Evolutionary conservation across 2,329 filamentous ascomycete genomes (phyloP).

Genomic region (Paraconiothyrium sp.): DNA sequence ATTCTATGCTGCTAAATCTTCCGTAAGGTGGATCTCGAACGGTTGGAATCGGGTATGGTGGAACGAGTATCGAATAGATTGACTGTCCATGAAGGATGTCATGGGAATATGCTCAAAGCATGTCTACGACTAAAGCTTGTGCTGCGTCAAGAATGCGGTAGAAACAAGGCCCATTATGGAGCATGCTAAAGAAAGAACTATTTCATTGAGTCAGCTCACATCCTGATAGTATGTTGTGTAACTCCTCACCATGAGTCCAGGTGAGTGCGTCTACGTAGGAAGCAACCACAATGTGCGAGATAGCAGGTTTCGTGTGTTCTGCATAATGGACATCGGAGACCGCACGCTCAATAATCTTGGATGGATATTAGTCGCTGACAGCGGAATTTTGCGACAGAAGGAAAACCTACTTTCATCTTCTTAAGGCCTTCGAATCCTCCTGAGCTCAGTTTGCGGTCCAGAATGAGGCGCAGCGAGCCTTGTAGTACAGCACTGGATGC

Average conservation of each 20-base stretch:
- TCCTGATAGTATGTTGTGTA: background rate
- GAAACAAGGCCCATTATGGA: background rate
- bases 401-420: background rate
- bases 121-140: background rate
- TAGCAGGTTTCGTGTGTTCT: slow-evolving; percentile 2
- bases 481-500: slow-evolving; percentile 10
- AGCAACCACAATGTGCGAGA: slow-evolving; percentile 1
- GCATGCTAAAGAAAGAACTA: slow-evolving; percentile 1
- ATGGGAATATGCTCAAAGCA: background rate
- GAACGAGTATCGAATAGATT: too few relatives aligned
- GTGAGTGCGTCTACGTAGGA: slow-evolving; percentile 5
- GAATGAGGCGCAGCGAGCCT: slow-evolving; percentile 16
- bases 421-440: slow-evolving; percentile 1
- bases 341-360: background rate
- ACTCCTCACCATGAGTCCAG: slow-evolving; percentile 1
- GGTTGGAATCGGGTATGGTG: too few relatives aligned
- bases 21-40: too few relatives aligned
- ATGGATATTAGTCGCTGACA: background rate
- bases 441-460: slow-evolving; percentile 13
- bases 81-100: too few relatives aligned
- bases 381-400: too few relatives aligned
- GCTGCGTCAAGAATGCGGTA: slow-evolving; percentile 1
- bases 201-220: background rate
- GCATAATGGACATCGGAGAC: slow-evolving; percentile 9
- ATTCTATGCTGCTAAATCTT: too few relatives aligned